phyloP scores from a whole-genome alignment of 2,329 filamentous ascomycete genomes.

The Orbilia oligospora region DNA sequence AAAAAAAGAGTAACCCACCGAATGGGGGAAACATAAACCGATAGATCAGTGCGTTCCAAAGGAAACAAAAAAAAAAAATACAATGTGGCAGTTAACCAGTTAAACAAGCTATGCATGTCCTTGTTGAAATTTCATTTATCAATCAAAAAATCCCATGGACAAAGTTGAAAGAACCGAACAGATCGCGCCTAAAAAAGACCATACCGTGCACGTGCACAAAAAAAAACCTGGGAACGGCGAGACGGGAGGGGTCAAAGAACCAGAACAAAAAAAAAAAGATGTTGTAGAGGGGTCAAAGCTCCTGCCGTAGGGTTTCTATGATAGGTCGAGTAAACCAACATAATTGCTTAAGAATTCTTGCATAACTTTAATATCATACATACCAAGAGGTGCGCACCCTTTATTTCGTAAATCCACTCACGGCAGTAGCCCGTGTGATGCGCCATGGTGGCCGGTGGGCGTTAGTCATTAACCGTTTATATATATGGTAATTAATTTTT shows the following conservation, averaged over 20 bases:
- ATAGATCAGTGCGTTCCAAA: background rate
- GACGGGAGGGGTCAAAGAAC: background rate
- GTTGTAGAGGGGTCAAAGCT: constrained; percentile 57
- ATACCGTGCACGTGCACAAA: constrained; percentile 18
- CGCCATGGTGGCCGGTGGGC: too few species aligned
- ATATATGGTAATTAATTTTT: constrained; percentile 19
- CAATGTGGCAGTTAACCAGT: background rate
- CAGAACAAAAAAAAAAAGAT: background rate
- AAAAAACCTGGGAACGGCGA: constrained; percentile 11
- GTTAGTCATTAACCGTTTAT: constrained; percentile 21
- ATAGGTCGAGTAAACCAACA: background rate
- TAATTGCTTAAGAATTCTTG: constrained; percentile 1
- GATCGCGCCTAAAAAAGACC: constrained; percentile 15
- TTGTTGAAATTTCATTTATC: constrained; percentile 10
- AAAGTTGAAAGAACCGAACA: constrained; percentile 14
- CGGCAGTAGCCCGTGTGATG: background rate
- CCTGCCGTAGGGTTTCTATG: constrained; percentile 2
- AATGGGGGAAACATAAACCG: background rate
- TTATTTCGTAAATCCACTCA: background rate
- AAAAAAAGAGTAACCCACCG: background rate
- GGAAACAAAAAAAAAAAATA: constrained; percentile 8
- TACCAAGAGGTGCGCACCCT: constrained; percentile 15
- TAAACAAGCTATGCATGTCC: too few species aligned
- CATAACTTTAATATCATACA: constrained; percentile 30
- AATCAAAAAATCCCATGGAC: constrained; percentile 36